These are phyloP conservation scores for Cladobotryum mycophilum DNA, from an alignment of 2,329 filamentous ascomycete genomes.

Conservation along the genomic window DNA sequence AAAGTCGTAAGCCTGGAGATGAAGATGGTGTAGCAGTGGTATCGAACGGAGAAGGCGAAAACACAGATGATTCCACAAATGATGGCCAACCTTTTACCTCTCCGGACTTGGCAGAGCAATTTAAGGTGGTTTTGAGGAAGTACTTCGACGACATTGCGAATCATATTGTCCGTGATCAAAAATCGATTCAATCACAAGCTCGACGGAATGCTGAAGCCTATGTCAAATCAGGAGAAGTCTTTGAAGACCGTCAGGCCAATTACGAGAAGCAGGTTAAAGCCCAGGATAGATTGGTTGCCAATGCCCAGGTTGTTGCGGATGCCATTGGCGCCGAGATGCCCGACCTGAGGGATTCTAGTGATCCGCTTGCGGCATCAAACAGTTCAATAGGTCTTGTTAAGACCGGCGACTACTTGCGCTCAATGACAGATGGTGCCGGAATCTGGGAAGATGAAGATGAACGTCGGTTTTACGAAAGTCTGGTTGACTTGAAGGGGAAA, in stretches of 20 bases:
- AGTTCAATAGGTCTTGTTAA: conserved; percentile 89
- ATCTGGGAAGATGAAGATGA: conserved; percentile 99
- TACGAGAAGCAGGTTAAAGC: conserved; percentile 91
- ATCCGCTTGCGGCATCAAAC: conserved; percentile 57
- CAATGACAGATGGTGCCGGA: conserved; percentile 81
- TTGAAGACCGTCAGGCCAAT: conserved; percentile 92
- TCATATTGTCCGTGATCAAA: conserved; percentile 86
- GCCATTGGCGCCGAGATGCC: conserved; percentile 89
- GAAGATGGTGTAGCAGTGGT: conserved; percentile 66
- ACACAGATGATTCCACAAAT: conserved; percentile 38
- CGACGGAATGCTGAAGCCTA: conserved; percentile 97
- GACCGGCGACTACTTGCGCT: conserved; percentile 84
- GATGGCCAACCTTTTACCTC: conserved; percentile 70
- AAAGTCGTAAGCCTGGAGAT: conserved; percentile 77
- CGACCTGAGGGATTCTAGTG: conserved; percentile 77
- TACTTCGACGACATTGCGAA: conserved; percentile 92
- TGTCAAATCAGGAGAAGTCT: conserved; percentile 96
- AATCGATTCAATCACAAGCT: conserved; percentile 76
- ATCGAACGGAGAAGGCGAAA: conserved; percentile 38
- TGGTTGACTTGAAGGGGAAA: conserved; percentile 91
- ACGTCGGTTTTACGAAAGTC: conserved; percentile 93
- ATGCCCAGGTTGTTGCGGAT: conserved; percentile 87
- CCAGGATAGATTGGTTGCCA: conserved; percentile 83
- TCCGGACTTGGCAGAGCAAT: conserved; percentile 74
- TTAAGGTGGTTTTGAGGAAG: conserved; percentile 74